Base-by-base conservation (phyloP, 805 yeast species). In the Yarrowia phangngaensis region DNA sequence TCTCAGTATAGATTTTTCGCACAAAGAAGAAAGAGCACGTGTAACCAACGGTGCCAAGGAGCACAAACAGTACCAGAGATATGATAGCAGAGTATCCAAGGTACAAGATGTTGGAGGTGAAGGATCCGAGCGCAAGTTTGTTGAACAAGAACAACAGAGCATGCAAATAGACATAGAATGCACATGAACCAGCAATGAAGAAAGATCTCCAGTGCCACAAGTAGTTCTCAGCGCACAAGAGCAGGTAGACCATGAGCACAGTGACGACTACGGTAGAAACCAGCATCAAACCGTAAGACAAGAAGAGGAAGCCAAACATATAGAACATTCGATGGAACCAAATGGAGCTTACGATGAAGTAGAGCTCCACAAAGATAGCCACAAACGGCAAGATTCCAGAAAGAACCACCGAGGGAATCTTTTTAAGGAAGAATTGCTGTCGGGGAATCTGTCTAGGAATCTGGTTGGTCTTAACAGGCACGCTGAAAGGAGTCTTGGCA, bases 181-280 rank as follows among this genome's bases (percentile, higher is more conserved):
- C 75, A 63, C 95, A 82, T 23, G 97, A 94, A 32, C 95, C 97
- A 20, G 95, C 85, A 52, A 87, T 76, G 59, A 83, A 77, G 58
- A 85, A 68, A 3, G 95, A 78, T 65, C 89, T 80, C 98, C 98
- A 92, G 63, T 90, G 97, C 98, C 98, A 92, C 65, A 80, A 79
- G 72, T 94, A 89, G 65, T 92, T 86, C 64, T 92, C 98, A 43
- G 86, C 71, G 62, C 95, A 86, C 56, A 92, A 73, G 4, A 87
- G 76, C 70, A 85, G 83, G 66, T 92, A 92, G 20, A 83, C 78
- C 65, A 87, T 75, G 60, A 90, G 71, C 16, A 88, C 70, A 0
- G 96, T 82, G 22, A 88, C 87, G 52, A 89, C 72, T 11, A 83
- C 73, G 11, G 95, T 82, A 4, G 96, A 88, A 58, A 83, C 59